A percentile compares a stretch with the other conserved stretches of the same genome.
Conservation (phyloP, 2,329 filamentous ascomycete genomes). For the Exophiala sp. region DNA sequence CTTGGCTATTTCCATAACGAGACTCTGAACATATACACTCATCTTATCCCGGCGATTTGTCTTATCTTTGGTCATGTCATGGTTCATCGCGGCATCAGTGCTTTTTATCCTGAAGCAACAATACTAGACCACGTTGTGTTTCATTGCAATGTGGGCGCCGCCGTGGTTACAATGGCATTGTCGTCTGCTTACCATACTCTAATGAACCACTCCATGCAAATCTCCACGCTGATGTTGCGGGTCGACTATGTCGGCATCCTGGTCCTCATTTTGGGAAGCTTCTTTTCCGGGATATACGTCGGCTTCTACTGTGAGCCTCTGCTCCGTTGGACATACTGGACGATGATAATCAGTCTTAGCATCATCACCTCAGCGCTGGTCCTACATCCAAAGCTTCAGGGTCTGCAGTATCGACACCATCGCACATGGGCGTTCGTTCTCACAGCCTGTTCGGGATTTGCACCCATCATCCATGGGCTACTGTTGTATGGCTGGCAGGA, state of each 20-base stretch:
- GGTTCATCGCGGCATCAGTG: conserved; percentile 27
- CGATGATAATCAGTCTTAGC: conserved; percentile 33
- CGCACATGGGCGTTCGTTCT: conserved; percentile 31
- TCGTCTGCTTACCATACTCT: conserved; percentile 34
- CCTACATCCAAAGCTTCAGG: conserved; percentile 34
- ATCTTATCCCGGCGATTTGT: conserved; percentile 42
- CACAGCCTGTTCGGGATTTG: conserved; percentile 34
- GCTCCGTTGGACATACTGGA: conserved; percentile 34
- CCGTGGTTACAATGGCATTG: conserved; percentile 23
- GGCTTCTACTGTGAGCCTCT: conserved; percentile 34
- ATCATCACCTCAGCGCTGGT: conserved; percentile 32
- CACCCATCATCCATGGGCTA: conserved; percentile 33
- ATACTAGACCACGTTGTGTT: conserved; percentile 38
- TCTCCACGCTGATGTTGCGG: conserved; percentile 29
- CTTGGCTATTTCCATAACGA: conserved; percentile 43
- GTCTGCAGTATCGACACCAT: conserved; percentile 30
- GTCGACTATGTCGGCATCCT: conserved; percentile 35
- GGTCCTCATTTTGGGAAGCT: conserved; percentile 33
- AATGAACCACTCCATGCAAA: conserved; percentile 32
- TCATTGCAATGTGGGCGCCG: conserved; percentile 35
- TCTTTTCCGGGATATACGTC: conserved; percentile 35
- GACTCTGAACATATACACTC: conserved; percentile 42
- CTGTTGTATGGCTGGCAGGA: conserved; percentile 29
- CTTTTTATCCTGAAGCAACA: conserved; percentile 35
- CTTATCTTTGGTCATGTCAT: conserved; percentile 33